Conservation (phyloP, 2,329 filamentous ascomycete genomes). For the Arthrobotrys conoides region DNA sequence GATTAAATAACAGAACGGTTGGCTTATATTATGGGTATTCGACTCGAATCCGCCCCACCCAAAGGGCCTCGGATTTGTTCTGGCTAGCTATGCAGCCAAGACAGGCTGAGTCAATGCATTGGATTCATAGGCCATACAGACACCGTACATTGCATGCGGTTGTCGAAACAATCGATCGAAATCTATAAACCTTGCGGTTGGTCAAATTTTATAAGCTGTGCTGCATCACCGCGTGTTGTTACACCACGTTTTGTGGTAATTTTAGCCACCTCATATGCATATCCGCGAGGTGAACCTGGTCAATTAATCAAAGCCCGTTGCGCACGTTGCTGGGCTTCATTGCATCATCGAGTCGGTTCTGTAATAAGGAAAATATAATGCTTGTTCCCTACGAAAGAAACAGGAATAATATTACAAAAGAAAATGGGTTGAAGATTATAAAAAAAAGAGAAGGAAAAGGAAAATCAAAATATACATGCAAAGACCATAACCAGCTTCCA, state of each 20-base stretch:
- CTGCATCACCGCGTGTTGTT: background rate
- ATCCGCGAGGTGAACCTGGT: no score
- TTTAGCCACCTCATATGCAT: background rate
- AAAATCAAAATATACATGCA: background rate
- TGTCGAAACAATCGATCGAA: background rate
- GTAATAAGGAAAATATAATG: slow-evolving; percentile 21
- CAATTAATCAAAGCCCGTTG: no score
- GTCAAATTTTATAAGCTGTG: background rate
- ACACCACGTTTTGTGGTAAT: slow-evolving; percentile 1
- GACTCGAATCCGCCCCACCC: background rate
- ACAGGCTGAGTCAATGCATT: background rate
- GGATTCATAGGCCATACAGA: background rate
- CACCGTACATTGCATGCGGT: background rate
- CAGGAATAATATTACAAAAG: slow-evolving; percentile 19
- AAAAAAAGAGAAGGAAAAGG: background rate
- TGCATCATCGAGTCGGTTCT: background rate
- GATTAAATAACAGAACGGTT: no score
- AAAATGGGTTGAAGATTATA: slow-evolving; percentile 19
- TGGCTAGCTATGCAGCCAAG: background rate
- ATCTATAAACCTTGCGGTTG: background rate
- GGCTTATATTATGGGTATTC: no score
- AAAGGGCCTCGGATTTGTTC: background rate
- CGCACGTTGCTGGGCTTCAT: no score
- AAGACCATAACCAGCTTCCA: slow-evolving; percentile 35
- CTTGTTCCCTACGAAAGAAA: slow-evolving; percentile 26